Conservation (phyloP, 2,329 filamentous ascomycete species). For the Graphiopsis chlorocephala region DNA sequence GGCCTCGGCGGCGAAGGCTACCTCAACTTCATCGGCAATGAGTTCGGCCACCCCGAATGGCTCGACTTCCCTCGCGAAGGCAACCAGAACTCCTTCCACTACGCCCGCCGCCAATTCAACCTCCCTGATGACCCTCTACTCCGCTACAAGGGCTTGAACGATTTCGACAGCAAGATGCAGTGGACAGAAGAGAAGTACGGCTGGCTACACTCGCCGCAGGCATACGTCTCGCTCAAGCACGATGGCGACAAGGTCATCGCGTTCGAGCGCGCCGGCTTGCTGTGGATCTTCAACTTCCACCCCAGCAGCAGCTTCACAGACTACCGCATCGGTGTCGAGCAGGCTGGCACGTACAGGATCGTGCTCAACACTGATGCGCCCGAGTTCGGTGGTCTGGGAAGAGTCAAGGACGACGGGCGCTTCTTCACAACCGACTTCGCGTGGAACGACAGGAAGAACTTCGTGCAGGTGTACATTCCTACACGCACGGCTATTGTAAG, state of each 20-base stretch:
- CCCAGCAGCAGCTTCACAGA: slow-evolving; percentile 80
- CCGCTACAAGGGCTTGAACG: slow-evolving; percentile 86
- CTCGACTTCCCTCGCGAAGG: slow-evolving; percentile 95
- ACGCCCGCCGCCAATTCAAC: slow-evolving; percentile 78
- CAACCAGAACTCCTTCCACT: slow-evolving; percentile 40
- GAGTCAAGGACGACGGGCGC: slow-evolving; percentile 73
- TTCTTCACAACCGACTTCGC: slow-evolving; percentile 90
- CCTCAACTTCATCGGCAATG: slow-evolving; percentile 97
- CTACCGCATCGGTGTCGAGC: slow-evolving; percentile 86
- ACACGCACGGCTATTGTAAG: slow-evolving; percentile 76
- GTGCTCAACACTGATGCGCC: slow-evolving; percentile 78
- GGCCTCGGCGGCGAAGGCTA: slow-evolving; percentile 91
- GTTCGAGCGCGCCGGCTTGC: slow-evolving; percentile 84
- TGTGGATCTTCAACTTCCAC: slow-evolving; percentile 98
- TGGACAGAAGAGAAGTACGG: slow-evolving; percentile 81
- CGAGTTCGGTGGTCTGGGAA: slow-evolving; percentile 74
- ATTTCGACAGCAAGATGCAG: slow-evolving; percentile 93
- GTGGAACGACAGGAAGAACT: slow-evolving; percentile 90
- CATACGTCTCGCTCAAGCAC: slow-evolving; percentile 91
- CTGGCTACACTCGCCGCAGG: slow-evolving; percentile 83
- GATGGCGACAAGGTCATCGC: slow-evolving; percentile 92
- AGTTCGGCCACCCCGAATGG: slow-evolving; percentile 98
- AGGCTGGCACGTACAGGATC: slow-evolving; percentile 79
- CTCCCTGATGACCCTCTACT: slow-evolving; percentile 81
- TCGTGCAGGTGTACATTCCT: slow-evolving; percentile 87